Conservation (phyloP, 1,284 basidiomycete genomes). For the Anthracocystis walkeri region DNA sequence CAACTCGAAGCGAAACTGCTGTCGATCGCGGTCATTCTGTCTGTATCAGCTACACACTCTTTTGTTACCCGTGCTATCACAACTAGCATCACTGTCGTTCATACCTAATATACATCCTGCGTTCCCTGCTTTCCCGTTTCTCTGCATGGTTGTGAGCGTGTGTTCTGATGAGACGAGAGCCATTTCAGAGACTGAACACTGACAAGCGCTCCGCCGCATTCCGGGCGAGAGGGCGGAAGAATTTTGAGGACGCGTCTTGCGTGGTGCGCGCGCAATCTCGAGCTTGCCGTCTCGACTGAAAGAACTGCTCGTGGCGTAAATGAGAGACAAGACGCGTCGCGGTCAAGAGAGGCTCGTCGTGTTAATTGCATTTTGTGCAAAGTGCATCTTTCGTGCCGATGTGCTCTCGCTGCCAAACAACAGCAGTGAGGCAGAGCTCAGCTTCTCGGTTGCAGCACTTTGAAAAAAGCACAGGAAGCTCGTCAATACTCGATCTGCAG, state of each 20-base stretch:
- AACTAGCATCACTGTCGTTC: conserved; percentile 7
- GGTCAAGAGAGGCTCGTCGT: conserved; percentile 19
- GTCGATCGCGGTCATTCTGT: neutral
- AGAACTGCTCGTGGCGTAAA: conserved; percentile 36
- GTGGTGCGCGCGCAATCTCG: neutral
- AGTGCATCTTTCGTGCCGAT: conserved; percentile 11
- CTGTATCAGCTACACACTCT: neutral
- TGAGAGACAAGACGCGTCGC: conserved; percentile 32
- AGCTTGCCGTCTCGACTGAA: neutral
- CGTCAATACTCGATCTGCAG: too few species aligned
- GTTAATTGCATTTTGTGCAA: conserved; percentile 38
- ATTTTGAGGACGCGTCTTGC: neutral
- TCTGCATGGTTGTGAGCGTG: neutral
- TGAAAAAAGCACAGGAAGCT: too few species aligned
- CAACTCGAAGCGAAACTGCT: neutral
- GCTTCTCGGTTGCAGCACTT: too few species aligned
- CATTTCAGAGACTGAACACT: too few species aligned
- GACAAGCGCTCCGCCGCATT: neutral
- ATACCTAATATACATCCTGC: neutral
- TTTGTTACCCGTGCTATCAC: neutral
- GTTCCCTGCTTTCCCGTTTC: neutral
- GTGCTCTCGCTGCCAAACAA: conserved; percentile 5
- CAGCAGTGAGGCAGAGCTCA: neutral
- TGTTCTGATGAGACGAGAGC: too few species aligned
- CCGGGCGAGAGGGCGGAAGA: conserved; percentile 2